These are phyloP conservation scores for Kuraishia hungarica DNA, from an alignment of 805 yeast species.

Conservation along the genomic window DNA sequence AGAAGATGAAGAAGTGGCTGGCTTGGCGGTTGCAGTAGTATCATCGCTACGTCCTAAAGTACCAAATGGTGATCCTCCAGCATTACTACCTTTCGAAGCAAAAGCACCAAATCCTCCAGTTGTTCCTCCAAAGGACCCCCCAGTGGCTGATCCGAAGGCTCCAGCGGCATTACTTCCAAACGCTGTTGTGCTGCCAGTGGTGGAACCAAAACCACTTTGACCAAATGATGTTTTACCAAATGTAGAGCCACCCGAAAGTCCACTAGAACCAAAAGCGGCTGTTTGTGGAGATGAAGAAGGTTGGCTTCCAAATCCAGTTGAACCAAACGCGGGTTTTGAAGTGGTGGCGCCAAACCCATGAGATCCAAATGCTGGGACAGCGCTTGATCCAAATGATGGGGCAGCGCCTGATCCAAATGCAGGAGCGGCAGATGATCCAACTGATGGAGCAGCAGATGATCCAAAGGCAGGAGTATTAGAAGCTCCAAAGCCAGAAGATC, in stretches of 20 bases:
- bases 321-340: constrained; percentile 13
- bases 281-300: constrained; percentile 5
- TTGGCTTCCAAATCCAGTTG: background rate
- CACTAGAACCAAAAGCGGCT: constrained; percentile 7
- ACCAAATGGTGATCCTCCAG: constrained; percentile 11
- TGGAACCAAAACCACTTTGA: too few species aligned
- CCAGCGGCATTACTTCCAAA: constrained; percentile 4
- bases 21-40: background rate
- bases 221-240: too few species aligned
- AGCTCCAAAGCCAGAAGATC: constrained; percentile 10
- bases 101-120: constrained; percentile 8
- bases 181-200: too few species aligned
- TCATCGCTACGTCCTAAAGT: background rate
- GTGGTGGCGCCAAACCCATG: constrained; percentile 7
- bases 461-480: constrained; percentile 16
- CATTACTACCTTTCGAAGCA: constrained; percentile 6
- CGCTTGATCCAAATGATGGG: too few species aligned
- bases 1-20: background rate
- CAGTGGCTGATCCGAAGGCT: constrained; percentile 3
- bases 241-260: background rate
- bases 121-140: constrained; percentile 11
- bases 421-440: background rate
- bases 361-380: constrained; percentile 6
- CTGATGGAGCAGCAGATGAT: constrained; percentile 1
- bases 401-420: constrained; percentile 1